phyloP scores from a whole-genome alignment of 768 basidiomycete species.

The Cyclocybe aegerita region DNA sequence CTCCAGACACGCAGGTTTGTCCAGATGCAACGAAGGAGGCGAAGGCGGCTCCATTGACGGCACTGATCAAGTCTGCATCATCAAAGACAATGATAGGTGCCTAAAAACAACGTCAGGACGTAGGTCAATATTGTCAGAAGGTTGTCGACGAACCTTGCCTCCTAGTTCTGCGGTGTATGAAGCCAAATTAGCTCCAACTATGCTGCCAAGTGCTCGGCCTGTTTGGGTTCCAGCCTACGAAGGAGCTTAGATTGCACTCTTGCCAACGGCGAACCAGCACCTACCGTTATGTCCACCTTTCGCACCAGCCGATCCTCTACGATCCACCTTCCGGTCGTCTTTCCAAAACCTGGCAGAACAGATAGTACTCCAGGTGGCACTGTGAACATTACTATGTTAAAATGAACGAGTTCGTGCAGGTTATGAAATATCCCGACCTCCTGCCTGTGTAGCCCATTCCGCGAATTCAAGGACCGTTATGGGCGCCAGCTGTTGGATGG shows the following conservation, averaged over 20 bases:
- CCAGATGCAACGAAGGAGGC: conserved; percentile 86
- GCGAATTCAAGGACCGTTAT: conserved; percentile 79
- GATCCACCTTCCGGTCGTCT: conserved; percentile 61
- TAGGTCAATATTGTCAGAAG: background rate
- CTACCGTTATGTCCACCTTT: conserved; percentile 84
- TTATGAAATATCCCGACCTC: conserved; percentile 41
- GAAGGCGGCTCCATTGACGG: conserved; percentile 83
- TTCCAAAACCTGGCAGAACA: conserved; percentile 73
- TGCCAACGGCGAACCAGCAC: conserved; percentile 14
- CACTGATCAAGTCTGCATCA: conserved; percentile 71
- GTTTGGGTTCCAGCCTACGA: conserved; percentile 74
- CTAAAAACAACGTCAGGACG: conserved; percentile 30
- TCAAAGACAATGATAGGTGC: conserved; percentile 80
- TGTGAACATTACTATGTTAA: conserved; percentile 24
- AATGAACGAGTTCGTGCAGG: background rate
- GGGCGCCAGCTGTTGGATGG: conserved; percentile 56
- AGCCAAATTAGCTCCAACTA: conserved; percentile 74
- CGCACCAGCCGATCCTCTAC: conserved; percentile 64
- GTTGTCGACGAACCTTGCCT: conserved; percentile 61
- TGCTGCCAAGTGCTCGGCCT: conserved; percentile 69
- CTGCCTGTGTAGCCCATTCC: conserved; percentile 59
- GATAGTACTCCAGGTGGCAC: conserved; percentile 78
- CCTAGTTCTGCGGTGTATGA: conserved; percentile 83
- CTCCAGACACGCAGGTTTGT: conserved; percentile 91
- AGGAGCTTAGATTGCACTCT: background rate